These are phyloP conservation scores for Aristolochia californica DNA, from an alignment of 164 flowering plant genomes.

Conservation along the genomic window DNA sequence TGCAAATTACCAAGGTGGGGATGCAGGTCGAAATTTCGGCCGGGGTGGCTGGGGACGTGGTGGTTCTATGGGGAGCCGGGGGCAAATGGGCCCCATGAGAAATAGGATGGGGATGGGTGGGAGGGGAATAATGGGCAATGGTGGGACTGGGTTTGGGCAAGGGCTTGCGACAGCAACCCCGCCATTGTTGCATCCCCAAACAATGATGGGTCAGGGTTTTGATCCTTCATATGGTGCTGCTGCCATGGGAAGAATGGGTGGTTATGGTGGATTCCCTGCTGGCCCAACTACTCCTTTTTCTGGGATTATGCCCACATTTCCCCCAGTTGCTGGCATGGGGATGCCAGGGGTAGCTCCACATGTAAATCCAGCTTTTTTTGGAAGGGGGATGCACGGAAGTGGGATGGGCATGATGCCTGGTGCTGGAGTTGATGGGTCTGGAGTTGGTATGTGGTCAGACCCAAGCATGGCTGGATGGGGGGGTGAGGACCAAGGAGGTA, in stretches of 20 bases:
- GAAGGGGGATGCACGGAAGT: conserved; percentile 45
- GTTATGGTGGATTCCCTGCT: conserved; percentile 57
- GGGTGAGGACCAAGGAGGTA: conserved; percentile 70
- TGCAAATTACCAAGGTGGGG: conserved; percentile 58
- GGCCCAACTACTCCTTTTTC: conserved; percentile 54
- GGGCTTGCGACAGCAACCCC: conserved; percentile 47
- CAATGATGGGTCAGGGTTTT: conserved; percentile 88
- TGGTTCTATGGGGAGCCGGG: conserved; percentile 55
- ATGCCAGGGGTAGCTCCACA: conserved; percentile 88
- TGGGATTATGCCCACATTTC: conserved; percentile 59
- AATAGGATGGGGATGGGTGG: conserved; percentile 58
- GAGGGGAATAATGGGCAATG: conserved; percentile 61
- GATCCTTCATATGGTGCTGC: conserved; percentile 58
- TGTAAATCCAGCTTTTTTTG: conserved; percentile 19
- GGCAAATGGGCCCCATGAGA: conserved; percentile 61
- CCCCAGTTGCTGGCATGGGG: conserved; percentile 60
- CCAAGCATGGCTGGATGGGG: conserved; percentile 69
- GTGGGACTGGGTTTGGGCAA: conserved; percentile 61
- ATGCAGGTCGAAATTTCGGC: conserved; percentile 42
- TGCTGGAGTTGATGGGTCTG: conserved; percentile 58
- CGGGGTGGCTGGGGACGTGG: conserved; percentile 81
- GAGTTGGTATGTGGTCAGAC: conserved; percentile 86
- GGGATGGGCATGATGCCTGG: conserved; percentile 85
- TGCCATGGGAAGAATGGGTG: conserved; percentile 72
- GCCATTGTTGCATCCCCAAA: conserved; percentile 64